These are phyloP conservation scores for Cystoisospora suis DNA, from an alignment of 169 alveolate genomes.

Conservation along the genomic window DNA sequence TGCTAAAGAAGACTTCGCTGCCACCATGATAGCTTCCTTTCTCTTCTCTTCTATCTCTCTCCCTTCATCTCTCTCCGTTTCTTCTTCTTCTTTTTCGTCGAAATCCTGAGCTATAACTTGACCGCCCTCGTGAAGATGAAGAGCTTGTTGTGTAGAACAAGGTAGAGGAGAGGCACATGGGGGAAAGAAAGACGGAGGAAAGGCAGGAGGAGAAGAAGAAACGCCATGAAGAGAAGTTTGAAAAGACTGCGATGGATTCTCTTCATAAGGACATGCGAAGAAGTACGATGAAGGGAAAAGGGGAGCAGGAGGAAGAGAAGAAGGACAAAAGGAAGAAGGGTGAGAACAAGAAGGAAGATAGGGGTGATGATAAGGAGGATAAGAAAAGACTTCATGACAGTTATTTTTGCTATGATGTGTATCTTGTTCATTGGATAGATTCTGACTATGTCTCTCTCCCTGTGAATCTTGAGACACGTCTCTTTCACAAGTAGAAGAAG, in stretches of 20 bases:
- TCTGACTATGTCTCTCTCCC: too few species aligned
- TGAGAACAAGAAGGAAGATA: too few species aligned
- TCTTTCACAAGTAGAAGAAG: too few species aligned
- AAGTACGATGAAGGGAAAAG: background rate
- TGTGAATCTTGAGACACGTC: too few species aligned
- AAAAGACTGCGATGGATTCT: background rate
- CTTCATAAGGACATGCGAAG: background rate
- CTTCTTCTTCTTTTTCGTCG: background rate
- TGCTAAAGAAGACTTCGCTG: too few species aligned
- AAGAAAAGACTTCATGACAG: too few species aligned
- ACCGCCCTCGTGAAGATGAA: background rate
- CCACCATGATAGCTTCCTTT: background rate
- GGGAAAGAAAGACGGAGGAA: background rate
- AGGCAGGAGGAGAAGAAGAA: background rate
- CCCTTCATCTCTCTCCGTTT: background rate
- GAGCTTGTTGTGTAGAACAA: background rate
- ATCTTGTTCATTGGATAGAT: too few species aligned
- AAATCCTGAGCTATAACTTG: background rate
- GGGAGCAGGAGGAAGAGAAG: background rate
- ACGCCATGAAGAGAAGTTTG: background rate
- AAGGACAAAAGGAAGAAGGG: background rate
- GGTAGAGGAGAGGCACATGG: background rate
- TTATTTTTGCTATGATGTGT: too few species aligned
- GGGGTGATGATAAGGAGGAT: too few species aligned
- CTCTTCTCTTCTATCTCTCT: background rate